Percentiles rank a stretch among this genome's conserved stretches.
Evolutionary conservation across 1,284 basidiomycete species (phyloP).

Genomic region (Sanghuangporus baumii): DNA sequence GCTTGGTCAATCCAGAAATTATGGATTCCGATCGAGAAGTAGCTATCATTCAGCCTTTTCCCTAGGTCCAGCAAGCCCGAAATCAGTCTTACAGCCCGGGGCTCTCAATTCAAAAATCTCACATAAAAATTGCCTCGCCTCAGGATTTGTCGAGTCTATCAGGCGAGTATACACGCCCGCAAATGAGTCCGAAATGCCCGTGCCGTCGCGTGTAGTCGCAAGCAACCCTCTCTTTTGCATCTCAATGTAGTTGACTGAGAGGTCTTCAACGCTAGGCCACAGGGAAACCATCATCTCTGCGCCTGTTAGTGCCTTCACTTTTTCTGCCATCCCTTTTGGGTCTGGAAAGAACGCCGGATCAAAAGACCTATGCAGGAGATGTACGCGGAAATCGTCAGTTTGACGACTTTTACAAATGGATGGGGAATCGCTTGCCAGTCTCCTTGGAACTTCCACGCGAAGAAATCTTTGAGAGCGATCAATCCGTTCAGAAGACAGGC

Average conservation of each 20-base stretch:
- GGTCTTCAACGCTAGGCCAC: constrained; percentile 38
- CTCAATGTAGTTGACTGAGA: constrained; percentile 32
- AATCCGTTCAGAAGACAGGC: neutral
- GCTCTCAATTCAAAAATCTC: constrained; percentile 20
- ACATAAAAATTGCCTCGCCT: constrained; percentile 23
- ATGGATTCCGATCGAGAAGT: constrained; percentile 37
- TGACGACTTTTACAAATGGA: neutral
- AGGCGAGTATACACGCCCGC: constrained; percentile 36
- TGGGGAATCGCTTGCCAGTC: constrained; percentile 28
- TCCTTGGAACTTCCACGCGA: constrained; percentile 38
- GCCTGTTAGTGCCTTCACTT: constrained; percentile 35
- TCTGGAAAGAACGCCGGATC: constrained; percentile 35
- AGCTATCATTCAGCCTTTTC: constrained; percentile 36
- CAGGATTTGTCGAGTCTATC: constrained; percentile 25
- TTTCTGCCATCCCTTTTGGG: constrained; percentile 32
- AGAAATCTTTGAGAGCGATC: constrained; percentile 29
- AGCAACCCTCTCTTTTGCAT: constrained; percentile 32
- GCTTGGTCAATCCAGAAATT: constrained; percentile 42
- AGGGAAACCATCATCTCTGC: constrained; percentile 42
- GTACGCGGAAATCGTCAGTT: neutral
- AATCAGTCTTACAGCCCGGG: neutral
- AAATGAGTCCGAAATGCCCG: constrained; percentile 36
- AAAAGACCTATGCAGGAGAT: constrained; percentile 28
- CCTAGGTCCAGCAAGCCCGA: constrained; percentile 23
- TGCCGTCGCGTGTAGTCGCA: constrained; percentile 35